These are phyloP conservation scores for Pisolithus marmoratus DNA, from an alignment of 768 basidiomycete species.

Conservation along the genomic window DNA sequence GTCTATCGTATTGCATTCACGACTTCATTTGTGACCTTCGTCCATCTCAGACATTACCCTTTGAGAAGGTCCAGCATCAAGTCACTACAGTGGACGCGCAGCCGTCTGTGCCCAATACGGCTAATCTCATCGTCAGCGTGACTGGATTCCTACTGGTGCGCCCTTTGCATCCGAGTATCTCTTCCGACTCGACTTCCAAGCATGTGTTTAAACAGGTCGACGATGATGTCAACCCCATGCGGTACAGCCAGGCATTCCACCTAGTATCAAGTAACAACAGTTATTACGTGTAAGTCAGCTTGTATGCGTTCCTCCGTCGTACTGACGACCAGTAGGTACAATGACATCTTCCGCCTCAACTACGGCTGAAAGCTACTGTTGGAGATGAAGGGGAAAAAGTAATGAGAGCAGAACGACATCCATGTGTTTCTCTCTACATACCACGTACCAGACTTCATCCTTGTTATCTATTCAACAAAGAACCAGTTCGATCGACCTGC, in stretches of 20 bases:
- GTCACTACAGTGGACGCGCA: conserved; percentile 84
- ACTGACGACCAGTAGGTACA: conserved; percentile 44
- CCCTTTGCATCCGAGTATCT: conserved; percentile 2
- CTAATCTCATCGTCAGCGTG: conserved; percentile 73
- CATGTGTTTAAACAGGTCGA: conserved; percentile 57
- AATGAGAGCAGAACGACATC: conserved; percentile 18
- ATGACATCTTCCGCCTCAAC: conserved; percentile 93
- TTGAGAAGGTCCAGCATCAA: conserved; percentile 74
- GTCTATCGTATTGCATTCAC: conserved; percentile 2
- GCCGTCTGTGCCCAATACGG: conserved; percentile 57
- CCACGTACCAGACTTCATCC: neutral
- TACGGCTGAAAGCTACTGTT: conserved; percentile 36
- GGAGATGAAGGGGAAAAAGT: conserved; percentile 2
- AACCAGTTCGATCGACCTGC: neutral
- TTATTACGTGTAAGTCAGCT: conserved; percentile 75
- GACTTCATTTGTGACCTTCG: conserved; percentile 1
- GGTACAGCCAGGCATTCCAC: conserved; percentile 92
- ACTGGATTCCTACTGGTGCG: conserved; percentile 79
- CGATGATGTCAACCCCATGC: conserved; percentile 69
- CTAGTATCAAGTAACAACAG: conserved; percentile 67
- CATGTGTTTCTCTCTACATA: conserved; percentile 8
- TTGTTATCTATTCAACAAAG: neutral
- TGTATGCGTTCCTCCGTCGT: neutral
- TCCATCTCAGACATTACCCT: conserved; percentile 59
- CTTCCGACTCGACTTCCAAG: neutral